Evolutionary conservation across 2,329 filamentous ascomycete genomes (phyloP), one percentile per base, ranked within the genome.

Genomic region (Ceratocystis cubensis): DNA sequence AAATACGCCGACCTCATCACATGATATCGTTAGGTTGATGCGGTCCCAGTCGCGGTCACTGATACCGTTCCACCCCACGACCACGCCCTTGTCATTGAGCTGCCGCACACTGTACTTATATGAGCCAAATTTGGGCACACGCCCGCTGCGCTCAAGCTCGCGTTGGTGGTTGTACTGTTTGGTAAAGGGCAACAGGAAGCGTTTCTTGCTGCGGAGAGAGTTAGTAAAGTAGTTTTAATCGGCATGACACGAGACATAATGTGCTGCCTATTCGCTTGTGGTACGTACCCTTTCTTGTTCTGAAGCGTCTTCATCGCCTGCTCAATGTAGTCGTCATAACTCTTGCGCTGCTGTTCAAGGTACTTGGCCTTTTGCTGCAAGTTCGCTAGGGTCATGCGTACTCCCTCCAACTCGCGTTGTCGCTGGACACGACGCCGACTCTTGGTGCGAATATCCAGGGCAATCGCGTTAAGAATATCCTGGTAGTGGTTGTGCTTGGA

Each of bases 151-250:
- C 74, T 96, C 91, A 41, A 99, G 86, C 77, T 99, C 94, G 70
- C 91, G 88, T 78, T 97, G 91, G 77, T 99, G 94, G 76, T 96
- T 96, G 84, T 96, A 99, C 76, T 99, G 94, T 73, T 96, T 96
- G 28, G 93, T 96, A 75, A 99, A 99, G 15, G 94, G 94, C 75
- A 99, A 83, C 66, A 96, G 82, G 81, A 96, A 96, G 65, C 88
- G 85, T 76, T 95, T 96, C 79, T 95, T 95, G 69, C 88, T 86
- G 71, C 71, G 5, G 13, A 59, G 15, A 25, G 66, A 71, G 70
- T 71, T 66, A 44, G 66, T 45, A 64, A 41, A 41, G 37, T 41
- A 41, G 37, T 13, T 41, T 13, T 13, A 5, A 41, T 13, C 13
- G 37, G 37, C 10, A 15, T 15, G 37, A 5, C 37, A 41, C 37